Evolutionary conservation across 352 stramenopile species (phyloP), one percentile per base, ranked within the genome.

Genomic region (Pythium plurisporium): DNA sequence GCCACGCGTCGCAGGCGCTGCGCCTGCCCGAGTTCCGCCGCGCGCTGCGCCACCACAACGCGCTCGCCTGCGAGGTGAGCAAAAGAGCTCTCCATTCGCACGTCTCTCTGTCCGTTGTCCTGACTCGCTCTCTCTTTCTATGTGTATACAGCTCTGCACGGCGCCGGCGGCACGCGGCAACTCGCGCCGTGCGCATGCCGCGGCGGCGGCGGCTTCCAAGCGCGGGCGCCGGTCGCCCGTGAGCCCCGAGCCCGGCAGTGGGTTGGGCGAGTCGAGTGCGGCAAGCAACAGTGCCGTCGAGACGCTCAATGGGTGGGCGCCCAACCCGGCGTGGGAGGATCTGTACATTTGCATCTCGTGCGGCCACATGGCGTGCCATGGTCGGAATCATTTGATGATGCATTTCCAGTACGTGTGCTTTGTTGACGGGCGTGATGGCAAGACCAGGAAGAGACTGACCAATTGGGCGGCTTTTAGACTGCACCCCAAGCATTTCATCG

Each of bases 401-500:
- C 79, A 89, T 51, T 50, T 80, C 15, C 65, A 80, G 67, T 80
- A 69, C 37, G 55, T 56, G n/a, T n/a, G n/a, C n/a, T 40, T 17
- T 19, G 7, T 22, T 5, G 36, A 43, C 20, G 36, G 10, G 36
- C 17, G 20, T 43, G 36, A n/a, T n/a, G n/a, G n/a, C n/a, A n/a
- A n/a, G n/a, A n/a, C n/a, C n/a, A n/a, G 36, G 36, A 12, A 10
- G 17, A 10, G 36, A 43, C n/a, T n/a, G n/a, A n/a, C n/a, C n/a
- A n/a, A n/a, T n/a, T n/a, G n/a, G 36, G 36, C 36, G 9, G 36
- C 36, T 43, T 43, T 7, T 33, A 80, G 71, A 31, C 14, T 61
- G 3, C 65, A 84, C 36, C 26, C 75, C 5, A 89, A 89, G 57
- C 79, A 89, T 53, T 86, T 77, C 47, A 73, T 86, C 19, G 69